phyloP scores from a whole-genome alignment of 2,329 filamentous ascomycete genomes.

The Cylindrodendrum hubeiense region DNA sequence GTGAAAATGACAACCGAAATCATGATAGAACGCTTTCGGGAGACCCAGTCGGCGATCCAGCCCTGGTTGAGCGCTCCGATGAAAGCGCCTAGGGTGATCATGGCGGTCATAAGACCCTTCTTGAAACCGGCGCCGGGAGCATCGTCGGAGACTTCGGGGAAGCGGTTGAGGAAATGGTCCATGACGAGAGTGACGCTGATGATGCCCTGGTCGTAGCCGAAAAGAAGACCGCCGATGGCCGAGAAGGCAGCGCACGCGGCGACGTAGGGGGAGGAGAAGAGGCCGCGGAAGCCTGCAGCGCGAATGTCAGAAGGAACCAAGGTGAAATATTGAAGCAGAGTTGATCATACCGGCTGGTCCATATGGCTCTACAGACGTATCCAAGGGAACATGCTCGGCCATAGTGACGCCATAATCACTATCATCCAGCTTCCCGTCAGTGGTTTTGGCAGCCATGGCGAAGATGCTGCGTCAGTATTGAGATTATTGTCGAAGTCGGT shows the following conservation, averaged over 20 bases:
- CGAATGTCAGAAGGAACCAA: too few species aligned
- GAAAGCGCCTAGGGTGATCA: slow-evolving; percentile 61
- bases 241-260: slow-evolving; percentile 15
- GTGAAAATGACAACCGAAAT: slow-evolving; percentile 51
- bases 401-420: background rate
- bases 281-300: slow-evolving; percentile 1
- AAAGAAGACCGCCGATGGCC: slow-evolving; percentile 54
- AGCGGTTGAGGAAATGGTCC: slow-evolving; percentile 53
- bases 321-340: too few species aligned
- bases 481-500: too few species aligned
- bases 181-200: slow-evolving; percentile 61
- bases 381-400: background rate
- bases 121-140: slow-evolving; percentile 58
- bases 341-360: too few species aligned
- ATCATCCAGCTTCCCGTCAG: background rate
- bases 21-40: slow-evolving; percentile 51
- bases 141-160: slow-evolving; percentile 54
- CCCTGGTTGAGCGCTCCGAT: slow-evolving; percentile 60
- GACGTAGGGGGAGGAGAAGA: slow-evolving; percentile 13
- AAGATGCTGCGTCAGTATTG: background rate
- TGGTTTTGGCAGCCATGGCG: background rate
- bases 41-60: slow-evolving; percentile 51
- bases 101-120: slow-evolving; percentile 67
- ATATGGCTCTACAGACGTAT: too few species aligned
- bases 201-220: slow-evolving; percentile 64